Conservation (phyloP, 306 rosid species). For the Myrica gale region DNA sequence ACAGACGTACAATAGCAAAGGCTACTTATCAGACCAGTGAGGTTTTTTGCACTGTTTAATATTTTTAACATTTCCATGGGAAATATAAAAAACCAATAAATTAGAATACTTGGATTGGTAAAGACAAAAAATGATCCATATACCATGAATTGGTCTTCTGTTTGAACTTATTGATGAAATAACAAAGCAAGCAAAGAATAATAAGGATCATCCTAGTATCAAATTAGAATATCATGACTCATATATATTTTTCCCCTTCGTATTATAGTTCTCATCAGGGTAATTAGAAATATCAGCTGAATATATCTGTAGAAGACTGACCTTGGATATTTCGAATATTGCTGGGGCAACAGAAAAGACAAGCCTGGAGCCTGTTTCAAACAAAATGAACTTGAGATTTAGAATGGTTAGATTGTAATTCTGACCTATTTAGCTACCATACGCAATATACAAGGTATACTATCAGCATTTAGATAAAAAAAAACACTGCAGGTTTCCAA, state of each 20-base stretch:
- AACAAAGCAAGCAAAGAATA: not conserved
- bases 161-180: not conserved
- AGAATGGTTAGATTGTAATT: conserved; percentile 14
- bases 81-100: not conserved
- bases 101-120: no score
- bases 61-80: not conserved
- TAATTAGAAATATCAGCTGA: conserved; percentile 3
- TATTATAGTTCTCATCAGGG: not conserved
- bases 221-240: not conserved
- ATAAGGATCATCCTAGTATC: not conserved
- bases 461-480: not conserved
- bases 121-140: no score
- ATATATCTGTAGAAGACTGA: conserved; percentile 31
- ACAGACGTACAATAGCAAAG: not conserved
- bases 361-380: conserved; percentile 85
- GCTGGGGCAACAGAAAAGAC: conserved; percentile 78
- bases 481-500: conserved; percentile 14
- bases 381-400: conserved; percentile 33
- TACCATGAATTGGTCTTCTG: not conserved
- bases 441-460: not conserved
- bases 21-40: not conserved
- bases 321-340: conserved; percentile 77
- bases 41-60: not conserved
- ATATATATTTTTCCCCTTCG: not conserved
- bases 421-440: not conserved